Percentiles rank a stretch among this genome's conserved stretches.
Conservation (phyloP, 768 basidiomycete genomes). For the Leccinum subgranulosum region DNA sequence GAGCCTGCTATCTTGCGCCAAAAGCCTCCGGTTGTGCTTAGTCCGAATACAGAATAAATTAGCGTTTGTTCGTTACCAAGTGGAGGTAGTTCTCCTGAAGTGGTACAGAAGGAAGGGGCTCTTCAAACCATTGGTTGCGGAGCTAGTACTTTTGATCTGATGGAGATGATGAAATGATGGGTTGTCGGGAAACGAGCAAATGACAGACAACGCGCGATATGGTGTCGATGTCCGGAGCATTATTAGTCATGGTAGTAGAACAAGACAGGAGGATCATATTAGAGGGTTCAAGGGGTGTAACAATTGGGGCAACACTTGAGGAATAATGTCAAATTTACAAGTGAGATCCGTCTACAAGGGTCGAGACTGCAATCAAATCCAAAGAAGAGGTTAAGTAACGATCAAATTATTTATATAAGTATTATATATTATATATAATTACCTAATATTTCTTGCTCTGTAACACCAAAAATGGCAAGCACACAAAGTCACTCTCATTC, state of each 20-base stretch:
- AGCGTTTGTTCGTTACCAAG: constrained; percentile 14
- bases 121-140: constrained; percentile 3
- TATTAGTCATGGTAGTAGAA: neutral
- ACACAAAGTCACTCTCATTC: no score
- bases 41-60: constrained; percentile 14
- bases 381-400: neutral
- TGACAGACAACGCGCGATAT: constrained; percentile 12
- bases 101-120: neutral
- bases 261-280: no score
- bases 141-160: constrained; percentile 1
- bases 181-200: neutral
- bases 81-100: constrained; percentile 17
- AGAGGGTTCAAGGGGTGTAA: neutral
- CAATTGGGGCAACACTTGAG: constrained; percentile 3
- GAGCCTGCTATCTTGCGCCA: constrained; percentile 12
- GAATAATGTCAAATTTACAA: neutral
- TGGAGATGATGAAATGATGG: neutral
- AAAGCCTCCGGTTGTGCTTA: constrained; percentile 19
- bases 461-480: constrained; percentile 9
- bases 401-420: neutral
- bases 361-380: neutral
- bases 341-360: constrained; percentile 7
- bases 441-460: neutral
- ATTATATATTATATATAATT: neutral
- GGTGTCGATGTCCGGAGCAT: constrained; percentile 21